Conservation (phyloP, 2,329 filamentous ascomycete species). For the Nigrospora oryzae region DNA sequence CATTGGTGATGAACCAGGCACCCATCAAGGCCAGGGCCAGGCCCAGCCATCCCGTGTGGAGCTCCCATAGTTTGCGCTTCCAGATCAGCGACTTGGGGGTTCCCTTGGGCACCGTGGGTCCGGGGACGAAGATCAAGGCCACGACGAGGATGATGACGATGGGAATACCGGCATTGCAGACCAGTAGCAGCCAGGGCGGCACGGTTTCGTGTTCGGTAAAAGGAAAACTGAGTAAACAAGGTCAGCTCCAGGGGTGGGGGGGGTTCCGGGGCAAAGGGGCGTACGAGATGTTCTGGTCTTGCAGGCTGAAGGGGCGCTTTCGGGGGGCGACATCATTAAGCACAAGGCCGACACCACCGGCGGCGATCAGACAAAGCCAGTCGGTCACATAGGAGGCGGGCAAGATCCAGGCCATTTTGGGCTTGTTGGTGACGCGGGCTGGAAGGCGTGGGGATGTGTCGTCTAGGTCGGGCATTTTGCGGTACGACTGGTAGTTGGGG, state of each 20-base stretch:
- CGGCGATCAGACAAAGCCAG: conserved; percentile 59
- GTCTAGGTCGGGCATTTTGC: conserved; percentile 17
- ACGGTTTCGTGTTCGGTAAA: conserved; percentile 65
- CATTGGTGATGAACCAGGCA: conserved; percentile 74
- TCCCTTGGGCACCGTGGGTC: conserved; percentile 53
- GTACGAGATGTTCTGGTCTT: conserved; percentile 68
- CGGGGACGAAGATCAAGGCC: conserved; percentile 63
- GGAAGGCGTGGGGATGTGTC: background rate
- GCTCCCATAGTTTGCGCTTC: conserved; percentile 83
- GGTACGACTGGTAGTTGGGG: conserved; percentile 16
- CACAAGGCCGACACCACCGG: conserved; percentile 49
- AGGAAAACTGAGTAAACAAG: conserved; percentile 50
- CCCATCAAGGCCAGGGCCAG: conserved; percentile 63
- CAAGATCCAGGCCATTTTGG: conserved; percentile 26
- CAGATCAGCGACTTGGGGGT: conserved; percentile 60
- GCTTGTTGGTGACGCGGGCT: conserved; percentile 8
- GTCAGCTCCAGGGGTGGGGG: background rate
- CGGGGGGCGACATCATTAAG: conserved; percentile 55
- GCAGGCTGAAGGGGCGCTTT: conserved; percentile 61
- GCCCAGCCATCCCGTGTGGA: conserved; percentile 78
- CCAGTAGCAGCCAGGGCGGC: conserved; percentile 52
- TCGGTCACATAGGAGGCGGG: conserved; percentile 63
- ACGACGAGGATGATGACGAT: conserved; percentile 60
- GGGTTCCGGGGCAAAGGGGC: conserved; percentile 8
- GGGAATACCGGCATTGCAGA: conserved; percentile 58